A percentile compares a stretch with the other conserved stretches of the same genome.
phyloP scores from a whole-genome alignment of 73 alveolate genomes.

The Tetrahymena malaccensis region DNA sequence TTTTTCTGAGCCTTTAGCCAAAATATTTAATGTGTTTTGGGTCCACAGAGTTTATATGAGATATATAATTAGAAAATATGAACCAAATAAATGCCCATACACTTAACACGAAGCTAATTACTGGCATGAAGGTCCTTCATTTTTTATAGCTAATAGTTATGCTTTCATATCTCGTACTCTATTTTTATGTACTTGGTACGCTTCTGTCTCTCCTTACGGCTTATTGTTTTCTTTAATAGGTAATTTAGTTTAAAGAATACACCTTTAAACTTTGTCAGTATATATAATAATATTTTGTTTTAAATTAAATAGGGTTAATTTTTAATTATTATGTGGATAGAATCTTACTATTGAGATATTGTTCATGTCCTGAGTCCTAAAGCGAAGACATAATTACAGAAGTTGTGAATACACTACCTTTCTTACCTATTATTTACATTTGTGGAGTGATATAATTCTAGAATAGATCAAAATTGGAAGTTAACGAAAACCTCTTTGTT shows the following conservation, averaged over 20 bases:
- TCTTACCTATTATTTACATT: background rate
- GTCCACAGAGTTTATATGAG: background rate
- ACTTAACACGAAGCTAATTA: background rate
- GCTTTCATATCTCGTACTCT: background rate
- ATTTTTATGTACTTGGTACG: background rate
- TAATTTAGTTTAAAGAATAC: background rate
- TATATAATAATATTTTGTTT: background rate
- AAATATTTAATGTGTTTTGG: background rate
- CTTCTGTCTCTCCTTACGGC: background rate
- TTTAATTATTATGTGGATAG: background rate
- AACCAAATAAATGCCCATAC: background rate
- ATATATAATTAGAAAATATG: background rate
- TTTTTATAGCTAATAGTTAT: background rate
- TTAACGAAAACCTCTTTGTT: background rate
- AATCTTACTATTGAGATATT: background rate
- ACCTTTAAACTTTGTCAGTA: no score
- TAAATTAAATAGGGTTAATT: background rate
- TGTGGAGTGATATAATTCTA: background rate
- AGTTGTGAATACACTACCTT: background rate
- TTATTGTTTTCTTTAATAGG: background rate
- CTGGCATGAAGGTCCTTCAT: background rate
- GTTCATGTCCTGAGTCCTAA: background rate
- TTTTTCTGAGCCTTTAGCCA: background rate
- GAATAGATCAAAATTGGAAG: background rate
- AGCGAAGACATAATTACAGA: background rate